These are phyloP conservation scores for Triticum timopheevii DNA, from an alignment of 176 grass and related monocot genomes.

Conservation along the genomic window DNA sequence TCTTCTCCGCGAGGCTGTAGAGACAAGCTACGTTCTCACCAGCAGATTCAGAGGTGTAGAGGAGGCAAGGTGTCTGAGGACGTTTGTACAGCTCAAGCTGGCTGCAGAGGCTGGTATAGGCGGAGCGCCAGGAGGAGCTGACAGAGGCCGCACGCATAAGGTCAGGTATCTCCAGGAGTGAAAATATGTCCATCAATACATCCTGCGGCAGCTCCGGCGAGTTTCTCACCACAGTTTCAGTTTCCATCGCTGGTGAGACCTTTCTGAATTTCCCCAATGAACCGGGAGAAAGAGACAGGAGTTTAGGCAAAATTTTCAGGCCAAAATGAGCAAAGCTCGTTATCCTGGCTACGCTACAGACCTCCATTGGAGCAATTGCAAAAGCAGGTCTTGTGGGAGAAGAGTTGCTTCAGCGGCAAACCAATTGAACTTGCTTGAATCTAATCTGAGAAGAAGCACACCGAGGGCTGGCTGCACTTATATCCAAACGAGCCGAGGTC, in stretches of 20 bases:
- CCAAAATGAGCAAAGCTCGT: not conserved
- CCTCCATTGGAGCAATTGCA: not conserved
- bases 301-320: not conserved
- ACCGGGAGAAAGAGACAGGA: not conserved
- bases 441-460: no score
- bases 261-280: not conserved
- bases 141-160: no score
- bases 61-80: not conserved
- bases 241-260: not conserved
- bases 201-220: no score
- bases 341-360: not conserved
- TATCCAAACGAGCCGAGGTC: no score
- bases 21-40: no score
- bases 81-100: not conserved
- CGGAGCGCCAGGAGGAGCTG: not conserved
- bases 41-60: not conserved
- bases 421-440: no score
- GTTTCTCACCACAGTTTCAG: not conserved
- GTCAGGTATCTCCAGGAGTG: no score
- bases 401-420: no score
- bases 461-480: no score
- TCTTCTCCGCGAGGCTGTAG: no score
- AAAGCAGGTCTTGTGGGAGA: not conserved
- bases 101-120: not conserved
- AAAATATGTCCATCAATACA: no score